Conservation (phyloP, 192 early-diverging fungal species). For the Podila epigama region DNA sequence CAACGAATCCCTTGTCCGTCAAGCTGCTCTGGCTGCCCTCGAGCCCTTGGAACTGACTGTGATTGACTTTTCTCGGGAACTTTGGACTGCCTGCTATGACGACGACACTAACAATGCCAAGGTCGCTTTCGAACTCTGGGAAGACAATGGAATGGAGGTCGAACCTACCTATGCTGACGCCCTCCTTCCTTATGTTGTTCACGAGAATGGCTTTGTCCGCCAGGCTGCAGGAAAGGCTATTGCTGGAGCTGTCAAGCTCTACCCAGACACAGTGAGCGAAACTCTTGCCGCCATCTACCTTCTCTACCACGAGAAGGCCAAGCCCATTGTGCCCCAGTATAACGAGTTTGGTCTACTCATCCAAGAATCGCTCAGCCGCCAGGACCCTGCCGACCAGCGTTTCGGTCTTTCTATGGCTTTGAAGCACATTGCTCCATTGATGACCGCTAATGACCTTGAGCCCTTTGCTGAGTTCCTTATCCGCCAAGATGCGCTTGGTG, state of each 20-base stretch:
- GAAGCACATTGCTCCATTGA: conserved; percentile 69
- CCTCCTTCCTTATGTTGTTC: conserved; percentile 55
- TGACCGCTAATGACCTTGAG: conserved; percentile 56
- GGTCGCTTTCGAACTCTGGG: conserved; percentile 70
- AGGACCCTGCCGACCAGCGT: conserved; percentile 84
- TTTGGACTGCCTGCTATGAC: conserved; percentile 79
- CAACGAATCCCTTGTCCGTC: conserved; percentile 70
- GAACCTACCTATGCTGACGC: conserved; percentile 55
- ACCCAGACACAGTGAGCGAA: conserved; percentile 57
- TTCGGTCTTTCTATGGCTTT: conserved; percentile 84
- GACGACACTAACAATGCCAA: conserved; percentile 62
- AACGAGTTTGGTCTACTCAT: conserved; percentile 92
- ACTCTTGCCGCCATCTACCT: conserved; percentile 67
- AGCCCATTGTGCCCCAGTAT: conserved; percentile 83
- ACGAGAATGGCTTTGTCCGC: conserved; percentile 63
- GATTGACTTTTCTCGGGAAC: conserved; percentile 66
- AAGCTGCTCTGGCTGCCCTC: conserved; percentile 68
- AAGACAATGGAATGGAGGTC: conserved; percentile 65
- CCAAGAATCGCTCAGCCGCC: conserved; percentile 80
- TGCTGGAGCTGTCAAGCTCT: conserved; percentile 63
- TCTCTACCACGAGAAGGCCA: conserved; percentile 66
- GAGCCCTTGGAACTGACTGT: conserved; percentile 64
- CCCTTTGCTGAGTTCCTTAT: conserved; percentile 80
- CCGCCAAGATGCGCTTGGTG: conserved; percentile 83
- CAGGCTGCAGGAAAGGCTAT: conserved; percentile 69